Evolutionary conservation across 306 rosid genomes (phyloP).

Genomic region (Ormosia emarginata): DNA sequence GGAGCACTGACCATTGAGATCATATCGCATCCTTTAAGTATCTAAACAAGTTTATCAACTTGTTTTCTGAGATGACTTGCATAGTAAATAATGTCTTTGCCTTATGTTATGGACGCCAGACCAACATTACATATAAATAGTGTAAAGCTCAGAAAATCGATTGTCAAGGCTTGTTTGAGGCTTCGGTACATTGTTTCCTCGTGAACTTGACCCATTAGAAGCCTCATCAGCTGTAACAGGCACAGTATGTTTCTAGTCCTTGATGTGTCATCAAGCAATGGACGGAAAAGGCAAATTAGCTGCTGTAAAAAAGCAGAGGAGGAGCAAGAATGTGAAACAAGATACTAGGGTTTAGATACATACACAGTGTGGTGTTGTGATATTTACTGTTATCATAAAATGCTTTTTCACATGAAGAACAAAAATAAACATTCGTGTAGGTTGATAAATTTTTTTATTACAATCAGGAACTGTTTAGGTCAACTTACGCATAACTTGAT

Average conservation of each 20-base stretch:
- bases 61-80: conserved; percentile 11
- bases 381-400: neutral
- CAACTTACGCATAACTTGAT: too few relatives aligned
- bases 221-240: neutral
- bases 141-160: neutral
- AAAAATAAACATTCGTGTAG: too few relatives aligned
- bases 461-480: too few relatives aligned
- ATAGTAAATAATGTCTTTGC: neutral
- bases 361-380: neutral
- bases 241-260: neutral
- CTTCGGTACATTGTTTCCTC: neutral
- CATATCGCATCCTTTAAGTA: conserved; percentile 4
- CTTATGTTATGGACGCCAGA: neutral
- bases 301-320: too few relatives aligned
- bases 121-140: neutral
- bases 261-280: too few relatives aligned
- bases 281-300: too few relatives aligned
- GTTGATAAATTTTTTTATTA: too few relatives aligned
- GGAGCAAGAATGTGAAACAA: too few relatives aligned
- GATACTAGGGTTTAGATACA: too few relatives aligned
- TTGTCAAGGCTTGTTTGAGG: neutral
- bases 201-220: neutral
- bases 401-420: neutral
- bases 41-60: neutral
- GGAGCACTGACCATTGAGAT: conserved; percentile 22